Base-by-base conservation (phyloP, 1,284 basidiomycete genomes). In the Heterobasidion parviporum region DNA sequence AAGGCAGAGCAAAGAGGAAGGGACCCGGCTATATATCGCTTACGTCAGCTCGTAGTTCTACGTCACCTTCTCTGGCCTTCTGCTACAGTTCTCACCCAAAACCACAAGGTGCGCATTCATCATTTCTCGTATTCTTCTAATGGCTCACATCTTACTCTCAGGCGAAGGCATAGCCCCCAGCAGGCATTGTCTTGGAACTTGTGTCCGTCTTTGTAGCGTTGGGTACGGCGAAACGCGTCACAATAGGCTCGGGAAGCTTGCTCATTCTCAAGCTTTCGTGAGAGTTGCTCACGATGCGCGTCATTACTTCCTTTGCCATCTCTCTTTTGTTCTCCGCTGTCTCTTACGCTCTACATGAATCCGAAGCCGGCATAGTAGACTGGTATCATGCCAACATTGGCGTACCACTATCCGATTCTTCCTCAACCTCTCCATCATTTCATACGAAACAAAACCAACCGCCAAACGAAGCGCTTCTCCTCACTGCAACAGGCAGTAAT, bases 331-430 rank as follows among this genome's bases (percentile, higher is more conserved):
- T 45, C 18, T n/a, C 52, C 10, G 16, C 53, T 3, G 46, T 57
- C 14, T 63, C 62, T 45, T 61, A 58, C 51, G 84, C 83, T 32
- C 69, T 89, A 26, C 82, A 89, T 56, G 77, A 86, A 63, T 81
- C 84, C 34, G 86, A 90, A 58, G 91, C 84, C 38, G 93, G 92
- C 52, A 75, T 92, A 36, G 79, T 93, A 41, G 92, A 95, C 74
- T 95, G 92, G 93, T 81, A 95, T 71, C 87, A 83, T 61, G 70
- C 77, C 18, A 77, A 88, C 33, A 72, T 92, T 55, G 93, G 93
- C 20, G 74, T 86, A 8, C 89, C 91, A 0, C 68, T 84, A 9
- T 65, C 72, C 35, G 67, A 71, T n/a, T 73, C 78, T 6, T 65
- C 62, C 0, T 65, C 73, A 15, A 78, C 80, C 8, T 72, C 80